Base-by-base conservation (phyloP, 176 grass and related monocot genomes). In the Avena atlantica region DNA sequence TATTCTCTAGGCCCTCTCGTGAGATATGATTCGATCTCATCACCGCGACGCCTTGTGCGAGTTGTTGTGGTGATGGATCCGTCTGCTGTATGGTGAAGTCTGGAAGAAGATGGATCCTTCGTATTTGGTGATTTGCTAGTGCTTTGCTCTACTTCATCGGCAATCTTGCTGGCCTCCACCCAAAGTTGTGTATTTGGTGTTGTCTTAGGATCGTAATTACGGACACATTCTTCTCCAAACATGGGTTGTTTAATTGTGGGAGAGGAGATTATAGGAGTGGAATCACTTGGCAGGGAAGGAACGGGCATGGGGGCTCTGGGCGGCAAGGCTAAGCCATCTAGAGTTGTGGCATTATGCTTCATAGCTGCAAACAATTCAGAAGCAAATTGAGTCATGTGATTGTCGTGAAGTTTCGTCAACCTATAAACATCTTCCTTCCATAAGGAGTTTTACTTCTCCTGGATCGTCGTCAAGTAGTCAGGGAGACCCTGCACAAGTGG, bases 11-110 rank as follows among this genome's bases (percentile, higher is more conserved):
- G 27, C 2, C 27, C 27, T 29, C 27, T 29, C 27, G 27, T 29
- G 27, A 29, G 27, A 29, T 29, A 29, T 29, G 27, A 29, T 0
- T 29, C 62, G 0, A 65, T 65, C 1, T 65, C 60, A 12, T 25
- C 9, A 12, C 21, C 21, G 2, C 1, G 4, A 12, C 3, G 0
- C 10, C 1, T 3, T 12, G 60, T 0, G 5, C 10, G 2, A 4
- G n/a, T 4, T 25, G 60, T 25, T 12, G 3, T n/a, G 10, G 3
- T 10, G 8, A 23, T 25, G 10, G 1, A 2, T 23, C 12, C 2
- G 4, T 24, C n/a, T 25, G 4, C 21, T 4, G 1, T 12, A 12
- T 21, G 9, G 16, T 0, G 0, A 0, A 12, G 10, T 2, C 10
- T n/a, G 0, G 12, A 14, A 29, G 24, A 14, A 0, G 62, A 65